Evolutionary conservation across 208 protist genomes (phyloP).

Genomic region (Crithidia thermophila): DNA sequence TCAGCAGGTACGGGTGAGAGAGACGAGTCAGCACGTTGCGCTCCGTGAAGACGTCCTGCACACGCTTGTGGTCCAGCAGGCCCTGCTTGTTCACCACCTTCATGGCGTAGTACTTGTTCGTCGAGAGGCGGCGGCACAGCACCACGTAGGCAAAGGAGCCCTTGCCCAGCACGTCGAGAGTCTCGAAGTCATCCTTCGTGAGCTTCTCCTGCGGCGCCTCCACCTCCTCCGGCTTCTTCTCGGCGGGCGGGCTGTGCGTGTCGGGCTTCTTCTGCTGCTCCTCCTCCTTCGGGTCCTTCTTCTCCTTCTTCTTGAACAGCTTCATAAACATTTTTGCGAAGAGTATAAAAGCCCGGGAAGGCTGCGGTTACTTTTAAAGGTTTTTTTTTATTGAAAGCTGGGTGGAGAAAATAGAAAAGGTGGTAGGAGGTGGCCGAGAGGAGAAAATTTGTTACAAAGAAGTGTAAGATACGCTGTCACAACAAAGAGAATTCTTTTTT

Average conservation of each 20-base stretch:
- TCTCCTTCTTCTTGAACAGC: conserved; percentile 83
- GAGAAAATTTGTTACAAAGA: conserved; percentile 11
- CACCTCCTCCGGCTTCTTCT: conserved; percentile 24
- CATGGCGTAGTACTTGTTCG: conserved; percentile 94
- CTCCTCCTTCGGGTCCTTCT: conserved; percentile 93
- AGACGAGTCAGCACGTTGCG: conserved; percentile 93
- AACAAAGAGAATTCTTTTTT: no score
- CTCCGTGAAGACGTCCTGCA: conserved; percentile 92
- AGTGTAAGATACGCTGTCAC: no score
- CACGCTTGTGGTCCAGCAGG: conserved; percentile 90
- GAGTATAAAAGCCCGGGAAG: background rate
- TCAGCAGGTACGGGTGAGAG: conserved; percentile 95
- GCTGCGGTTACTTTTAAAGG: no score
- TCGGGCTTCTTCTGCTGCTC: conserved; percentile 61
- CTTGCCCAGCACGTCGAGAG: conserved; percentile 91
- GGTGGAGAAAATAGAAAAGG: background rate
- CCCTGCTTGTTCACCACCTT: conserved; percentile 94
- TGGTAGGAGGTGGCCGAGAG: background rate
- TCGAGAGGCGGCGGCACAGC: conserved; percentile 90
- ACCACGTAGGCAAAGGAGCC: conserved; percentile 96
- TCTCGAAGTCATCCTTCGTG: conserved; percentile 94
- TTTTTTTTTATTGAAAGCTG: no score
- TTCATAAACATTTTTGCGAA: conserved; percentile 76
- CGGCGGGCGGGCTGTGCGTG: conserved; percentile 10
- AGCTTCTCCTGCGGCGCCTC: conserved; percentile 69